Conservation (phyloP, 1,284 basidiomycete species). For the Boletus chippewaensis region DNA sequence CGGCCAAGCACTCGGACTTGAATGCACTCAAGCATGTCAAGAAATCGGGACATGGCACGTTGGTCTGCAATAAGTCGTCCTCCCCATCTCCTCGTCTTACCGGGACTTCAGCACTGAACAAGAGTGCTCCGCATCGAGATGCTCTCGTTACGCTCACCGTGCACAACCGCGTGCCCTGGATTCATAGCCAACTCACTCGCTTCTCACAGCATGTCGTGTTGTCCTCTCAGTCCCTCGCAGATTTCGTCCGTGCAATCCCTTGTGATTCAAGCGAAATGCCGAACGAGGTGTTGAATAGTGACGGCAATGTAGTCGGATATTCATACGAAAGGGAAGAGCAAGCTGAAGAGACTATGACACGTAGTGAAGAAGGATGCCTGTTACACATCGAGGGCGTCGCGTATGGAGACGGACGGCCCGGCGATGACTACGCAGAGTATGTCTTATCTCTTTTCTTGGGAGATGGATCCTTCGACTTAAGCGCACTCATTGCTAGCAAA, state of each 20-base stretch:
- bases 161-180: constrained; percentile 54
- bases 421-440: constrained; percentile 55
- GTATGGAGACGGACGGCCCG: constrained; percentile 48
- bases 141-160: constrained; percentile 54
- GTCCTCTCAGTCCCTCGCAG: constrained; percentile 66
- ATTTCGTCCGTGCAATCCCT: constrained; percentile 54
- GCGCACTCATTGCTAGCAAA: constrained; percentile 37
- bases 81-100: not conserved
- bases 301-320: constrained; percentile 36
- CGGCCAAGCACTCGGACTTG: constrained; percentile 57
- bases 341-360: constrained; percentile 13
- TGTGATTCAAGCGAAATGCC: constrained; percentile 57
- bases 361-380: constrained; percentile 35
- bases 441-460: constrained; percentile 15
- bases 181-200: constrained; percentile 52
- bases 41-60: constrained; percentile 19
- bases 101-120: not conserved
- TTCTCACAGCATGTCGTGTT: constrained; percentile 61
- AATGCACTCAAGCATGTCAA: constrained; percentile 47
- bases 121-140: constrained; percentile 26
- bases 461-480: not conserved
- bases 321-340: constrained; percentile 17
- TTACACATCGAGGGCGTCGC: constrained; percentile 54
- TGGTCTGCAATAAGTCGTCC: constrained; percentile 16
- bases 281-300: constrained; percentile 32